phyloP scores from a whole-genome alignment of 345 rosid species.

The Sisymbrium altissimum region DNA sequence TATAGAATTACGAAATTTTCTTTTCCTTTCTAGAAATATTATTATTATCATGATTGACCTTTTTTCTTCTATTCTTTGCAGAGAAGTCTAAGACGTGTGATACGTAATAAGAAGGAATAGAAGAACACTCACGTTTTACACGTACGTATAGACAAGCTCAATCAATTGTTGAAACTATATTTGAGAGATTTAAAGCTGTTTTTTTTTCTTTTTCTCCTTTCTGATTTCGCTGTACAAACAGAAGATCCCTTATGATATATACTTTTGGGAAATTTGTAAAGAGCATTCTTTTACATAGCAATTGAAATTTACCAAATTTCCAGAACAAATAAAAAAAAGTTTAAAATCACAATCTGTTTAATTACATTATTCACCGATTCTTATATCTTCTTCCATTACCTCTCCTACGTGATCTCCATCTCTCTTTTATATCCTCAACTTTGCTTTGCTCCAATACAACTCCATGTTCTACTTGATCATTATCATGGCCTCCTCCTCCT shows the following conservation, averaged over 20 bases:
- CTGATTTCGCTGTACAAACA: neutral
- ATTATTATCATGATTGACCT: neutral
- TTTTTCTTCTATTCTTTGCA: slow-evolving; percentile 1
- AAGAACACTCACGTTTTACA: slow-evolving; percentile 10
- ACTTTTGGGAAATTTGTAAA: slow-evolving; percentile 14
- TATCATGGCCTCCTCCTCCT: slow-evolving; percentile 14
- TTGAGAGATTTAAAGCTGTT: slow-evolving; percentile 5
- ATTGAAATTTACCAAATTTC: neutral
- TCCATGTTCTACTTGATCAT: neutral
- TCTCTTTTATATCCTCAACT: slow-evolving; percentile 21
- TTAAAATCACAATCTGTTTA: neutral
- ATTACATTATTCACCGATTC: neutral
- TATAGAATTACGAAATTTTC: too few species aligned
- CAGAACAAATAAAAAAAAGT: neutral
- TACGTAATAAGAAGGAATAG: neutral
- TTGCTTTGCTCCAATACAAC: neutral
- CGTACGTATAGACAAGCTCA: neutral
- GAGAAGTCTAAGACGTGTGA: slow-evolving; percentile 16
- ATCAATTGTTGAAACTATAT: neutral
- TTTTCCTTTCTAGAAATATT: neutral
- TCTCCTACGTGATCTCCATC: slow-evolving; percentile 24
- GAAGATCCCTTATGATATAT: slow-evolving; percentile 1
- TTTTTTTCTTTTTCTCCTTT: neutral
- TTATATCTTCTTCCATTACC: neutral
- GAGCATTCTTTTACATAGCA: neutral